Evolutionary conservation across 148 eudicot genomes (phyloP).

Genomic region (Oxyria digyna): DNA sequence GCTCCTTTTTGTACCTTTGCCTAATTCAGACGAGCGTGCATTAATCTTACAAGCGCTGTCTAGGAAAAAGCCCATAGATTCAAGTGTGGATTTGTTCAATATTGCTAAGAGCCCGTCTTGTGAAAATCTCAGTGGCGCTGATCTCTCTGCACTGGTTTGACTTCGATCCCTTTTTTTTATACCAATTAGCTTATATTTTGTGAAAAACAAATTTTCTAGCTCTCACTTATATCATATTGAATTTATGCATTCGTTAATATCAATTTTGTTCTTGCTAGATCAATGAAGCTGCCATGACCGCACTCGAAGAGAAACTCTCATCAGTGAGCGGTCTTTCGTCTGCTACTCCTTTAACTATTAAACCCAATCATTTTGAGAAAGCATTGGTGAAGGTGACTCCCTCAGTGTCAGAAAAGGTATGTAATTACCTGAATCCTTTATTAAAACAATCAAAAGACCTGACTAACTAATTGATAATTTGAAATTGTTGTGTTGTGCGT

Average conservation of each 20-base stretch:
- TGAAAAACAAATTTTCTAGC: not conserved
- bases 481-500: not conserved
- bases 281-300: constrained; percentile 51
- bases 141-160: constrained; percentile 53
- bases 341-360: constrained; percentile 17
- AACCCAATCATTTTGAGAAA: constrained; percentile 25
- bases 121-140: constrained; percentile 63
- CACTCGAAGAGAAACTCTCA: constrained; percentile 37
- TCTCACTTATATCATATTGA: not conserved
- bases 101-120: constrained; percentile 36
- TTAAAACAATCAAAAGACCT: not conserved
- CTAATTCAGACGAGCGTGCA: constrained; percentile 47
- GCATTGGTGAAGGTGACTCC: constrained; percentile 26
- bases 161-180: not conserved
- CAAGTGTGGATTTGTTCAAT: constrained; percentile 40
- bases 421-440: not conserved
- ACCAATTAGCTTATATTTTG: not conserved
- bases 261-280: constrained; percentile 21
- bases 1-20: constrained; percentile 52
- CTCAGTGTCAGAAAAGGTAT: constrained; percentile 30
- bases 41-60: constrained; percentile 45
- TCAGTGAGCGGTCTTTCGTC: not conserved
- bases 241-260: not conserved
- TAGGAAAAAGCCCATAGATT: constrained; percentile 45
- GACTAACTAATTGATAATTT: not conserved